These are phyloP conservation scores for Tolypocladium cylindrosporum DNA, from an alignment of 2,329 filamentous ascomycete genomes.

Conservation along the genomic window DNA sequence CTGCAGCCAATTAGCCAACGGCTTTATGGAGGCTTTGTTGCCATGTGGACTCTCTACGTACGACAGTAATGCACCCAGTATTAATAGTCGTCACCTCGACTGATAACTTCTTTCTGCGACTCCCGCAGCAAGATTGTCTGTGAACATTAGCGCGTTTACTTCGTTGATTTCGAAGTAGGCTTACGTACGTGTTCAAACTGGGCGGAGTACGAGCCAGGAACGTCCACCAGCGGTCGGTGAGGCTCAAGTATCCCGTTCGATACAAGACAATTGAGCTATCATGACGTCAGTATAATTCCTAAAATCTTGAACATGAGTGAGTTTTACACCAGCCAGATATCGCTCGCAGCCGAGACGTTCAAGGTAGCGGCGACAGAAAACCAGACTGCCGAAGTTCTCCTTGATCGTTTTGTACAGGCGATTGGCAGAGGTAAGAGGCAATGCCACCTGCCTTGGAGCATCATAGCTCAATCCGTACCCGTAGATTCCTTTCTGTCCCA, in stretches of 20 bases:
- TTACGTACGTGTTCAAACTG: conserved; percentile 48
- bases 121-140: conserved; percentile 37
- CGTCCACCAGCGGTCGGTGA: conserved; percentile 46
- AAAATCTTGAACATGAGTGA: conserved; percentile 5
- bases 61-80: background rate
- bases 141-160: background rate
- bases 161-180: background rate
- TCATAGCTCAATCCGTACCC: conserved; percentile 36
- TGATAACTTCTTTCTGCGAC: conserved; percentile 38
- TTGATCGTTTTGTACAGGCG: conserved; percentile 47
- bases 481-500: conserved; percentile 34
- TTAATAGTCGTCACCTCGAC: conserved; percentile 42
- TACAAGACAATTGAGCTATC: conserved; percentile 47
- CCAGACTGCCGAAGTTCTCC: conserved; percentile 51
- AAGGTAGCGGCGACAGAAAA: conserved; percentile 52
- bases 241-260: conserved; percentile 45
- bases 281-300: conserved; percentile 4
- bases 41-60: background rate
- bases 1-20: background rate
- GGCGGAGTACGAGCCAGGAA: conserved; percentile 50
- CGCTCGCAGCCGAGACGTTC: conserved; percentile 51
- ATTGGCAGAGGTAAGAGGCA: conserved; percentile 43
- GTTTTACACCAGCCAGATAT: conserved; percentile 46
- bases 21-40: background rate
- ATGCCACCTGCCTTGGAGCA: conserved; percentile 20